Evolutionary conservation across 306 rosid species (phyloP), one percentile per base, ranked within the genome.

Genomic region (Macrotyloma uniflorum): DNA sequence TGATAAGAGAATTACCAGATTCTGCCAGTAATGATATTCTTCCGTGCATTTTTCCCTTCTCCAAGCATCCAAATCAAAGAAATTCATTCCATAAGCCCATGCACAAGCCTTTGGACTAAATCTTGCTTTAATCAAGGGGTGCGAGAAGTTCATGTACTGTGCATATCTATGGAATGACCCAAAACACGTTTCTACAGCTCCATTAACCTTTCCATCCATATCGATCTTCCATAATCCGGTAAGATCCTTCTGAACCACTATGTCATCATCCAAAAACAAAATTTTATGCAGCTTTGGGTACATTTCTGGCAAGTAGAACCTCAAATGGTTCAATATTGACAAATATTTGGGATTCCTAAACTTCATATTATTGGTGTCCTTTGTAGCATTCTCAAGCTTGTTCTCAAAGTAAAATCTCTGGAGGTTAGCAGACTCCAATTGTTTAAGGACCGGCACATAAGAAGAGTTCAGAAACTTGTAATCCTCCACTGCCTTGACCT

Each of bases 11-110:
- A 26, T 40, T 83, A 92, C 97, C 89, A 88, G 87, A 77, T 92
- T 92, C 83, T 92, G 97, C 97, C 96, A 92, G 87, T 92, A 87
- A 76, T 92, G 97, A 86, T 92, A 92, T 70, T 90, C 90, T 20
- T 88, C 97, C 1, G 97, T 92, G 86, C 95, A 90, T 68, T 90
- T 87, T 74, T 88, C 93, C 84, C 86, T 88, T 86, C 95, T 86
- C 97, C 97, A 92, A 53, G 95, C 97, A 84, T 92, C 96, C 78
- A 92, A 71, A 89, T 92, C 97, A 79, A 92, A 92, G 83, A 90
- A 90, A 84, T 92, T 92, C 97, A 92, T 92, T 67, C 96, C 97
- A 83, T 92, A 90, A 59, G 97, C 97, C 97, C 97, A 92, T 3
- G 96, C 97, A 18, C 97, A 92, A 5, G 95, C 86, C 71, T 92